Conservation (phyloP, 257 asterid genomes). For the Paraleonurus japonicus region DNA sequence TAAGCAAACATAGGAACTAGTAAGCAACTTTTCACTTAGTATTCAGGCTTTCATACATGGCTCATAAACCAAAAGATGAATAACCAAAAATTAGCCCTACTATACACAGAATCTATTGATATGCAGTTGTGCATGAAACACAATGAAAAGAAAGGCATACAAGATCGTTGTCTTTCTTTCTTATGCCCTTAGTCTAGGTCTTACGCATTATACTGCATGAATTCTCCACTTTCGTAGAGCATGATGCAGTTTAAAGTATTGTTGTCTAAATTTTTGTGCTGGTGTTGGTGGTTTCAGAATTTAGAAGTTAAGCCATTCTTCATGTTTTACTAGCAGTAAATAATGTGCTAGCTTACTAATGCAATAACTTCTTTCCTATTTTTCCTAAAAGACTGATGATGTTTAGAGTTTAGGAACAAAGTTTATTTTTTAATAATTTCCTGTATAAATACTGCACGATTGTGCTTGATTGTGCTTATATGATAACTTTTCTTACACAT, state of each 20-base stretch:
- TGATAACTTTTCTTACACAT: neutral
- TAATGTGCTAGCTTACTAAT: neutral
- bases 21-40: neutral
- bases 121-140: neutral
- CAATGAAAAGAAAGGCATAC: neutral
- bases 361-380: neutral
- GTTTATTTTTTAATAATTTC: neutral
- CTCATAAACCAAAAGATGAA: neutral
- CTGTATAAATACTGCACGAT: slow-evolving; percentile 1
- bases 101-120: neutral
- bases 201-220: neutral
- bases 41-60: neutral
- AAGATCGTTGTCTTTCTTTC: neutral
- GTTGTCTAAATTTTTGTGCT: neutral
- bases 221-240: neutral
- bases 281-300: neutral
- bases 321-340: neutral
- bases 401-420: neutral
- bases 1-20: no score
- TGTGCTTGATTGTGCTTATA: neutral
- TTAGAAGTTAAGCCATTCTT: neutral
- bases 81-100: neutral
- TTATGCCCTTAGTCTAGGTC: neutral
- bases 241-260: neutral
- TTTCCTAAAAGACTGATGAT: slow-evolving; percentile 4